A percentile compares a stretch with the other conserved stretches of the same genome.
Conservation (phyloP, 176 grass and related monocot genomes). For the Musa itinerans region DNA sequence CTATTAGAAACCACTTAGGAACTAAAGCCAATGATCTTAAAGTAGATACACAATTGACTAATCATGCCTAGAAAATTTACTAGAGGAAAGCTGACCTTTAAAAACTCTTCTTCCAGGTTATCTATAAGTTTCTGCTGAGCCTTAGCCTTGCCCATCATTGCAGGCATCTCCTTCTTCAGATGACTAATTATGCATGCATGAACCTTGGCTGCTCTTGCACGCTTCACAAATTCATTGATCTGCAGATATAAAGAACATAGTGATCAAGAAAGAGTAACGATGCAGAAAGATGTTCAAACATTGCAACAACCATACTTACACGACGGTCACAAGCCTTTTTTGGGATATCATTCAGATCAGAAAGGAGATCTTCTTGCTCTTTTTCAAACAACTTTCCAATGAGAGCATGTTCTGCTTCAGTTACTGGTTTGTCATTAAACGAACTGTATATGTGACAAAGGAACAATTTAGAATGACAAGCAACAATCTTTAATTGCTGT, state of each 20-base stretch:
- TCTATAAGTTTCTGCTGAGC: conserved; percentile 64
- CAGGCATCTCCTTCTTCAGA: conserved; percentile 74
- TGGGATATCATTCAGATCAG: conserved; percentile 91
- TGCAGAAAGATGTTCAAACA: background rate
- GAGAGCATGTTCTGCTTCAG: conserved; percentile 64
- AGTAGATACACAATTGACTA: background rate
- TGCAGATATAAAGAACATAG: conserved; percentile 12
- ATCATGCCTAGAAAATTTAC: background rate
- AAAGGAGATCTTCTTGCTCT: conserved; percentile 96
- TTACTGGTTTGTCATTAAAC: conserved; percentile 92
- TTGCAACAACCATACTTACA: conserved; percentile 29
- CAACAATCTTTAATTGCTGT: background rate
- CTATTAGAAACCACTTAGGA: too few relatives aligned
- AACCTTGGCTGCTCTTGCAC: conserved; percentile 47
- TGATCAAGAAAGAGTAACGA: background rate
- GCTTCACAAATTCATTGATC: conserved; percentile 88
- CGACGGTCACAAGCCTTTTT: conserved; percentile 91
- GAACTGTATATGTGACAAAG: conserved; percentile 42
- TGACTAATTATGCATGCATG: conserved; percentile 69
- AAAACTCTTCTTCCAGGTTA: conserved; percentile 45
- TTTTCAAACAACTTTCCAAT: conserved; percentile 90
- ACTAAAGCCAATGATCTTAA: background rate
- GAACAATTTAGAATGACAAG: background rate
- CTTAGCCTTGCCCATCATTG: conserved; percentile 73
- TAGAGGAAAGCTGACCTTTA: conserved; percentile 24